Evolutionary conservation across 768 basidiomycete species (phyloP).

Genomic region (Lactarius deliciosus): DNA sequence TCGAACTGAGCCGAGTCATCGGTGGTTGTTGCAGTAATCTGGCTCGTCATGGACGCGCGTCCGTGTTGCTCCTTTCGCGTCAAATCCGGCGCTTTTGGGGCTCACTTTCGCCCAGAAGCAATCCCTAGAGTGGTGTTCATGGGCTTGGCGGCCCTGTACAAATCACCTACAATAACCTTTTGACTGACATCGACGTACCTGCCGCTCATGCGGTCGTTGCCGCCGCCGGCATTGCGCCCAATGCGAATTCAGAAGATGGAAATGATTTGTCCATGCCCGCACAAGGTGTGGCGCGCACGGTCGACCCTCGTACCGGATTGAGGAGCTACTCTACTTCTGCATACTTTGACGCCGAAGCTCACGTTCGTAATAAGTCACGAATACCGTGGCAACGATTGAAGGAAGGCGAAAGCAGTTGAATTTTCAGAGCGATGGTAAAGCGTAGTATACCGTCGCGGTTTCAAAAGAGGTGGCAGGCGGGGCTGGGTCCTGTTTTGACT

Average conservation of each 20-base stretch:
- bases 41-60: too few relatives aligned
- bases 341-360: slow-evolving; percentile 22
- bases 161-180: slow-evolving; percentile 27
- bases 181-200: slow-evolving; percentile 26
- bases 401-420: slow-evolving; percentile 22
- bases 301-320: slow-evolving; percentile 16
- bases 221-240: slow-evolving; percentile 18
- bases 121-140: slow-evolving; percentile 14
- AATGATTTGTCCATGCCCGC: slow-evolving; percentile 25
- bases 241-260: slow-evolving; percentile 27
- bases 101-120: slow-evolving; percentile 17
- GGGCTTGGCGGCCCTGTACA: slow-evolving; percentile 20
- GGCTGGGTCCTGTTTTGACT: slow-evolving; percentile 1
- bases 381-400: slow-evolving; percentile 20
- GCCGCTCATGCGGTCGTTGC: slow-evolving; percentile 25
- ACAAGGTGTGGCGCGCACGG: slow-evolving; percentile 19
- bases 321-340: slow-evolving; percentile 25
- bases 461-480: slow-evolving; percentile 14
- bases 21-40: too few relatives aligned
- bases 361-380: slow-evolving; percentile 22
- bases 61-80: background rate
- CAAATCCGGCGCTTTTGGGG: slow-evolving; percentile 19
- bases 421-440: slow-evolving; percentile 22
- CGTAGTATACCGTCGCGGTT: slow-evolving; percentile 20
- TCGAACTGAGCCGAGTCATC: too few relatives aligned